Conservation (phyloP, 257 asterid genomes). For the Ligustrum vulgare region DNA sequence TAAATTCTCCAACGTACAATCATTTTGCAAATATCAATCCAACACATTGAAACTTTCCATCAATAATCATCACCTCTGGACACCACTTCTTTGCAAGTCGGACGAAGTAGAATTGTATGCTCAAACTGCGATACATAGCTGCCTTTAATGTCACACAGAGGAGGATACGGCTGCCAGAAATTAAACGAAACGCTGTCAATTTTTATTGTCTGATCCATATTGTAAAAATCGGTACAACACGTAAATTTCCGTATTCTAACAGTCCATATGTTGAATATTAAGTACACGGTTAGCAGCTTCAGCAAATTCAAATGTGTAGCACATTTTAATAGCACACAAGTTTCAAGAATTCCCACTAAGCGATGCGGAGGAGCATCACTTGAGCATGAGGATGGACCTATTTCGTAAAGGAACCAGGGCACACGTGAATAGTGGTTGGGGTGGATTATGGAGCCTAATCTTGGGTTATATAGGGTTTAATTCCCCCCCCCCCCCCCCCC, state of each 20-base stretch:
- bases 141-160: slow-evolving; percentile 88
- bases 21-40: neutral
- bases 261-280: neutral
- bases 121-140: slow-evolving; percentile 94
- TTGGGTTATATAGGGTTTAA: neutral
- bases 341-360: no score
- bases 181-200: slow-evolving; percentile 5
- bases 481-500: no score
- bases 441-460: no score
- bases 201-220: neutral
- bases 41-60: slow-evolving; percentile 18
- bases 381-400: no score
- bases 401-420: no score
- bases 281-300: no score
- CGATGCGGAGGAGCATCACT: no score
- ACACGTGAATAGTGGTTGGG: no score
- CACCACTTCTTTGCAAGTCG: slow-evolving; percentile 98
- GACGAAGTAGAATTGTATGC: slow-evolving; percentile 96
- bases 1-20: neutral
- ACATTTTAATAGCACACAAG: no score
- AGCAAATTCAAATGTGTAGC: no score
- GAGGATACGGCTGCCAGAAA: slow-evolving; percentile 83
- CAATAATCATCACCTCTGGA: slow-evolving; percentile 97
- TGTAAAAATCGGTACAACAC: neutral
- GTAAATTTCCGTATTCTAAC: neutral